A percentile compares a stretch with the other conserved stretches of the same genome.
phyloP scores from a whole-genome alignment of 768 basidiomycete genomes.

The Mycena belliarum region DNA sequence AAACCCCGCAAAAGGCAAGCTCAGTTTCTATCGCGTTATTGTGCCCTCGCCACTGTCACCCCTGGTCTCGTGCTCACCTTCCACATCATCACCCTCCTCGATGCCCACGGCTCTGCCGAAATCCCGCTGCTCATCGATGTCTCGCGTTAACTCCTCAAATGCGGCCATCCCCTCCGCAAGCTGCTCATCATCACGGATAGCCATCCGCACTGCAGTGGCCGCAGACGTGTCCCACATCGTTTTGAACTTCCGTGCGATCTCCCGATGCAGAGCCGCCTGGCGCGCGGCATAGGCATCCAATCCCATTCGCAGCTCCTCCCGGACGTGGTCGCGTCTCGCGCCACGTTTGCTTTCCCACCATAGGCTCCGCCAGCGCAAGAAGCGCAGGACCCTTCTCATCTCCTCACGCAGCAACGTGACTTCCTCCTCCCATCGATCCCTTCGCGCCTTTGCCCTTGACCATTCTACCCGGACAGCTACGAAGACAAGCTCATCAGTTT shows the following conservation, averaged over 20 bases:
- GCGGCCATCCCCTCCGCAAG: too few relatives aligned
- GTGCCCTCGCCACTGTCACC: too few relatives aligned
- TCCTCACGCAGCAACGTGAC: background rate
- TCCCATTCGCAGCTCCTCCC: background rate
- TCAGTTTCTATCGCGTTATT: too few relatives aligned
- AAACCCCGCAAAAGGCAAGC: too few relatives aligned
- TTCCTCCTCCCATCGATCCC: background rate
- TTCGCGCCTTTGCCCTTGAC: background rate
- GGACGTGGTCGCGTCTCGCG: background rate
- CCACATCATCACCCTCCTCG: too few relatives aligned
- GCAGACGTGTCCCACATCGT: too few relatives aligned
- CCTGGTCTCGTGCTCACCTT: too few relatives aligned
- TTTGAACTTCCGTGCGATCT: background rate
- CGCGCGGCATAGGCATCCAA: background rate
- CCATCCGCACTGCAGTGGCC: too few relatives aligned
- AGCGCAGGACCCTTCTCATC: background rate
- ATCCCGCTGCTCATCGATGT: too few relatives aligned
- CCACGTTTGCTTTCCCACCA: background rate
- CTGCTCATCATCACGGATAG: too few relatives aligned
- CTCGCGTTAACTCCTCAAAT: too few relatives aligned
- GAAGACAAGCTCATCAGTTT: background rate
- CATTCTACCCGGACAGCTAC: background rate
- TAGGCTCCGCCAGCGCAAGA: background rate
- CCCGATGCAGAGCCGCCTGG: background rate
- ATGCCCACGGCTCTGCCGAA: too few relatives aligned